phyloP scores from a whole-genome alignment of 1,284 basidiomycete species.

The Papiliotrema flavescens region DNA sequence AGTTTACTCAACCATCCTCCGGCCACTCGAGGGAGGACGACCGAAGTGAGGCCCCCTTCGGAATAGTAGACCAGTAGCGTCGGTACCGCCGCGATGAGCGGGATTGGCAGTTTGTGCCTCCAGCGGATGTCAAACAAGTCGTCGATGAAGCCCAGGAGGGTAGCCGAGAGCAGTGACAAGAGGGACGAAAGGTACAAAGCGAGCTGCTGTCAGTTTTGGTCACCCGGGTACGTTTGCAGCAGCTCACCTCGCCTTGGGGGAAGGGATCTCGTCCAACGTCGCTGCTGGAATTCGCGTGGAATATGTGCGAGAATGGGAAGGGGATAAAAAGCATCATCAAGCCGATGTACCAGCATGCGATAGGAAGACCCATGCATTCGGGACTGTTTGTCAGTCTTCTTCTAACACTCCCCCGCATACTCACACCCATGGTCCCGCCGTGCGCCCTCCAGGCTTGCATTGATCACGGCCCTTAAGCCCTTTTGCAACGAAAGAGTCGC shows the following conservation, averaged over 20 bases:
- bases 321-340: constrained; percentile 82
- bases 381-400: constrained; percentile 58
- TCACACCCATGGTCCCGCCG: constrained; percentile 57
- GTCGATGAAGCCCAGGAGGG: constrained; percentile 91
- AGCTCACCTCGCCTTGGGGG: constrained; percentile 76
- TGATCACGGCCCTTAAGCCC: constrained; percentile 76
- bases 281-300: constrained; percentile 36
- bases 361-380: constrained; percentile 87
- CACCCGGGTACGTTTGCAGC: background rate
- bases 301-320: constrained; percentile 75
- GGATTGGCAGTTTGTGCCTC: constrained; percentile 97
- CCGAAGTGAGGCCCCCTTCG: constrained; percentile 84
- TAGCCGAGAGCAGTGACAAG: constrained; percentile 84
- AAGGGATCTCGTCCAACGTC: constrained; percentile 56
- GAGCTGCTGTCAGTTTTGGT: constrained; percentile 55
- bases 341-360: constrained; percentile 83
- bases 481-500: constrained; percentile 68
- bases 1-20: constrained; percentile 57
- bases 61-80: constrained; percentile 95
- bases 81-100: constrained; percentile 90
- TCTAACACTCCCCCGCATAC: constrained; percentile 35
- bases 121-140: constrained; percentile 99
- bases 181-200: constrained; percentile 89
- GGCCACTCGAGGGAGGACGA: constrained; percentile 85
- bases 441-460: constrained; percentile 62